Conservation (phyloP, 2,329 filamentous ascomycete species). For the Talaromyces sp. region DNA sequence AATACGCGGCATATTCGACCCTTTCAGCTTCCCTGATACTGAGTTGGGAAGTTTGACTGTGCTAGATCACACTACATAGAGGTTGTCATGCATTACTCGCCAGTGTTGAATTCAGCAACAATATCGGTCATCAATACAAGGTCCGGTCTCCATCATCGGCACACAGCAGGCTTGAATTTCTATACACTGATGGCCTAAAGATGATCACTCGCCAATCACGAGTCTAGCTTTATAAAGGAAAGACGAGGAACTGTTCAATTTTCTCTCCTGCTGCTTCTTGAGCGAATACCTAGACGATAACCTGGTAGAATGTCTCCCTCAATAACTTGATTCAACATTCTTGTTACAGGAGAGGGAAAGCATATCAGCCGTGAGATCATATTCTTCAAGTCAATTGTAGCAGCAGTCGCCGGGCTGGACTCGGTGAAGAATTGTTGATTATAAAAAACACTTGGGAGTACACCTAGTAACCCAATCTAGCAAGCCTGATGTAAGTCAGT, state of each 20-base stretch:
- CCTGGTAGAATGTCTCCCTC: background rate
- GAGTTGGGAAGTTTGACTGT: background rate
- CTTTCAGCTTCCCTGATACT: background rate
- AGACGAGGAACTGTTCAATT: background rate
- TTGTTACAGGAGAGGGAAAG: background rate
- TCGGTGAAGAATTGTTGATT: too few relatives aligned
- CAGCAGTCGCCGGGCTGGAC: too few relatives aligned
- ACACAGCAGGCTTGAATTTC: slow-evolving; percentile 6
- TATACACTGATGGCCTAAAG: slow-evolving; percentile 1
- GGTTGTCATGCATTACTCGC: background rate
- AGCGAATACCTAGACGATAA: background rate
- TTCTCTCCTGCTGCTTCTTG: background rate
- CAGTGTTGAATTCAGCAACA: background rate
- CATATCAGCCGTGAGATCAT: too few relatives aligned
- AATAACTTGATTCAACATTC: background rate
- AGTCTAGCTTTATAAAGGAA: background rate
- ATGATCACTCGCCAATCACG: background rate
- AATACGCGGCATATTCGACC: background rate
- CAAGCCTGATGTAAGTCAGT: too few relatives aligned
- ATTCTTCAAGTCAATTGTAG: too few relatives aligned
- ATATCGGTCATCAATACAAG: background rate
- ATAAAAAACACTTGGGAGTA: too few relatives aligned
- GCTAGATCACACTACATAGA: background rate
- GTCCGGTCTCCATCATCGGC: background rate
- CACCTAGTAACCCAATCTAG: too few relatives aligned